Base-by-base conservation (phyloP, 305 asterid species). In the Solanum hybrid region DNA sequence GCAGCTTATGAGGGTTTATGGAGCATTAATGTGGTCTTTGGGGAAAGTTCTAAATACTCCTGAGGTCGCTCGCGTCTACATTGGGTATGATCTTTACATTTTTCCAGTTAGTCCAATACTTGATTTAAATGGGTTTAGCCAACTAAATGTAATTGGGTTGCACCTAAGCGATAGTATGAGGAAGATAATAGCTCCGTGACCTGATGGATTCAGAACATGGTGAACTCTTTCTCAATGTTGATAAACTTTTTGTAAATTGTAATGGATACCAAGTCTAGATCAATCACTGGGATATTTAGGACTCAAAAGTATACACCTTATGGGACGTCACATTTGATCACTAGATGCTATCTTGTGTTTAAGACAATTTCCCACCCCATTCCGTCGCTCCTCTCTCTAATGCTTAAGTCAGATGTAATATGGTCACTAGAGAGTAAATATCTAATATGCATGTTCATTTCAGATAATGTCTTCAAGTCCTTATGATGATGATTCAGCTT, bases 1-100 rank as follows among this genome's bases (percentile, higher is more conserved):
- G 92, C 92, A 97, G 99, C 98, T 97, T 87, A 97, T 97, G 99
- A 94, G 99, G 92, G 99, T 97, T 37, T 97, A 97, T 90, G 99
- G 99, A 91, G 99, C 99, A 60, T 89, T 97, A 91, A 96, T 97
- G 99, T 96, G 99, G 99, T 97, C 99, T 87, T 96, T 97, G 42
- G 99, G 99, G 90, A 97, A 97, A 92, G 99, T 97, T 42, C 91
- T 97, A 51, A 97, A 97, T 91, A 97, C 99, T 87, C 99, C 99
- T 26, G 99, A 97, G 91, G 99, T 97, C 79, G 88, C 91, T 86
- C 98, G 98, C 22, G 99, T 96, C 88, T 97, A 96, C 92, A 96
- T 97, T 86, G 99, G 99, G 99, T 95, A 95, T 84, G 94, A 78
- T 87, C 77, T 88, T 17, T 85, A 5, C 32, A 36, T 46, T 64